Evolutionary conservation across 2,329 filamentous ascomycete species (phyloP).

Genomic region (Geosmithia morbida): DNA sequence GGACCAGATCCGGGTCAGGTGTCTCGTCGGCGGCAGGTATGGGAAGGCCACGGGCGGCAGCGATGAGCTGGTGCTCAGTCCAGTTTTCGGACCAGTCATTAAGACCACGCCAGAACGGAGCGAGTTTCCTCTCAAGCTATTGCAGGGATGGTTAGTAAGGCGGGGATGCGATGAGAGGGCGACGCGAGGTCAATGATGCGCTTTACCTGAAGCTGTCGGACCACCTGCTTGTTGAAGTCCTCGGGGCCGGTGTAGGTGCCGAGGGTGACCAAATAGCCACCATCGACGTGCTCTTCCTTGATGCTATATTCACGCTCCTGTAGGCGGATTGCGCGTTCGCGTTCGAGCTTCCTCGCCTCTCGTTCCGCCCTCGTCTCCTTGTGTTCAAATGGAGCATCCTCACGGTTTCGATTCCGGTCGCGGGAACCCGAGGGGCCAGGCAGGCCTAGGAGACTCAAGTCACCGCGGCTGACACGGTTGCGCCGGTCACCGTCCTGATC

Average conservation of each 20-base stretch:
- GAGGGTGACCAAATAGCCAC: slow-evolving; percentile 85
- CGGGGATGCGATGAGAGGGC: too few relatives aligned
- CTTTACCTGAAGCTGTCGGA: slow-evolving; percentile 78
- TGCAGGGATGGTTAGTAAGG: background rate
- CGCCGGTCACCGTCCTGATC: background rate
- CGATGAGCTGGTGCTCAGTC: slow-evolving; percentile 92
- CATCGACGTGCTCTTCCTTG: slow-evolving; percentile 83
- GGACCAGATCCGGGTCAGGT: slow-evolving; percentile 50
- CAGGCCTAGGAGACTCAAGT: slow-evolving; percentile 31
- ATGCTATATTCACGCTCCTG: slow-evolving; percentile 87
- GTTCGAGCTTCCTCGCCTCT: slow-evolving; percentile 73
- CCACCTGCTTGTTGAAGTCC: slow-evolving; percentile 80
- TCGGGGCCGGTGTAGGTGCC: slow-evolving; percentile 86
- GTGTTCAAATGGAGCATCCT: slow-evolving; percentile 39
- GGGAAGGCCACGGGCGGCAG: slow-evolving; percentile 69
- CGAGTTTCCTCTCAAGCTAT: slow-evolving; percentile 82
- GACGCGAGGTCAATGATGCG: background rate
- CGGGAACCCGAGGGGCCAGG: slow-evolving; percentile 20
- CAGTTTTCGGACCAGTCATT: slow-evolving; percentile 80
- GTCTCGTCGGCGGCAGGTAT: slow-evolving; percentile 76
- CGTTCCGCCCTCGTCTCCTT: slow-evolving; percentile 85
- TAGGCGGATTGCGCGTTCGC: slow-evolving; percentile 57
- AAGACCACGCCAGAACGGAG: slow-evolving; percentile 90
- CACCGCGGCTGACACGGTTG: slow-evolving; percentile 22
- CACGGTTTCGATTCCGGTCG: slow-evolving; percentile 19